Conservation (phyloP, 371 early-diverging fungal species). For the Rhizopus microsporus region DNA sequence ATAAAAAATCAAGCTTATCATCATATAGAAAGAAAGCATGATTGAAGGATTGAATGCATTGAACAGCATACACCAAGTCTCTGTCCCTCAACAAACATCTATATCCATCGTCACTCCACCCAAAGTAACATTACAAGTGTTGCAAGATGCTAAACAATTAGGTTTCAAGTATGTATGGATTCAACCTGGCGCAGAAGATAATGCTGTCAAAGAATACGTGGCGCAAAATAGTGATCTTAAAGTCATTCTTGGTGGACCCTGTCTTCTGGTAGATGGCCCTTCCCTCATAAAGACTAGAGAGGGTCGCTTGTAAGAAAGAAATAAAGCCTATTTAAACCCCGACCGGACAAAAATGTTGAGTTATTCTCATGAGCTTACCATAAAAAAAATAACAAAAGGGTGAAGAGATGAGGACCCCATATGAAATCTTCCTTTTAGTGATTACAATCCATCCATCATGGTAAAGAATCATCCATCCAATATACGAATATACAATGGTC, state of each 20-base stretch:
- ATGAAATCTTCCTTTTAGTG: conserved; percentile 5
- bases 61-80: conserved; percentile 47
- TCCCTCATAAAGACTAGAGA: conserved; percentile 14
- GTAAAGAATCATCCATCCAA: conserved; percentile 3
- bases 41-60: conserved; percentile 55
- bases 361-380: not conserved
- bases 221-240: conserved; percentile 40
- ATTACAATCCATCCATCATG: conserved; percentile 10
- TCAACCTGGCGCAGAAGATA: conserved; percentile 80
- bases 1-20: not conserved
- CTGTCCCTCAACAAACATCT: conserved; percentile 42
- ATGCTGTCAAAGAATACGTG: conserved; percentile 53
- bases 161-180: conserved; percentile 77
- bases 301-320: not conserved
- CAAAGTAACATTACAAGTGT: conserved; percentile 58
- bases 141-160: conserved; percentile 61
- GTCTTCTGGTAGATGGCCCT: conserved; percentile 69
- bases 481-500: not conserved
- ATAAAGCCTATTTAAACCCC: not conserved
- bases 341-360: not conserved
- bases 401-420: no score
- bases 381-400: not conserved
- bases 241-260: conserved; percentile 73
- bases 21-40: conserved; percentile 41
- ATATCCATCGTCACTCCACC: conserved; percentile 86